These are phyloP conservation scores for Globisporangium camurandrum DNA, from an alignment of 352 stramenopile species.

Conservation along the genomic window DNA sequence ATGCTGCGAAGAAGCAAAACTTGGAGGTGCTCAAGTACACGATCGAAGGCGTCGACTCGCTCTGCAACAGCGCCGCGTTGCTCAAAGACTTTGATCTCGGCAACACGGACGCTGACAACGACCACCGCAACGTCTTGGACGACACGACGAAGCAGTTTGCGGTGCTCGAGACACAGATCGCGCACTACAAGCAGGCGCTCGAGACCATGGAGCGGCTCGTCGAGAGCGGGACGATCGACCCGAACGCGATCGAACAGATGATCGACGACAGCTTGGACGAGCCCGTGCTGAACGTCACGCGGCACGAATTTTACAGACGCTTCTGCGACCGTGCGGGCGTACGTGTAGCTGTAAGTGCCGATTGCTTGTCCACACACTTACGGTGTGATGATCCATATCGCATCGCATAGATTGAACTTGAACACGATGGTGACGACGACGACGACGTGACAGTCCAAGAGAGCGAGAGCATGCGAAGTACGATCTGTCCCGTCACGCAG, in stretches of 20 bases:
- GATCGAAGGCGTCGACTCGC: conserved; percentile 57
- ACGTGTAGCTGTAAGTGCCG: conserved; percentile 5
- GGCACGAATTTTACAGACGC: conserved; percentile 72
- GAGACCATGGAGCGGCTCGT: conserved; percentile 49
- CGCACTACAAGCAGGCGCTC: conserved; percentile 61
- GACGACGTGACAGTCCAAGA: conserved; percentile 78
- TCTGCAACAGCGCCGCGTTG: conserved; percentile 57
- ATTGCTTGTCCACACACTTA: too few species aligned
- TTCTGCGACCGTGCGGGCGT: conserved; percentile 75
- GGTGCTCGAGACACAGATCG: conserved; percentile 51
- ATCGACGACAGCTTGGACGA: conserved; percentile 38
- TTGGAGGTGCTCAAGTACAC: conserved; percentile 70
- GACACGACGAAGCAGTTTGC: conserved; percentile 66
- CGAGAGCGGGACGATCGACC: conserved; percentile 38
- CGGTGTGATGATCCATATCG: too few species aligned
- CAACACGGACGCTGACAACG: conserved; percentile 26
- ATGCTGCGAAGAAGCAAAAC: conserved; percentile 64
- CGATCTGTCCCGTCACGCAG: conserved; percentile 74
- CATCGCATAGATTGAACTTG: conserved; percentile 79
- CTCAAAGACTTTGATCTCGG: conserved; percentile 63
- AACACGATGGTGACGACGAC: conserved; percentile 59
- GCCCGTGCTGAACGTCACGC: conserved; percentile 45
- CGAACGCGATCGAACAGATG: conserved; percentile 54
- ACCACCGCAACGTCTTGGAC: conserved; percentile 48
- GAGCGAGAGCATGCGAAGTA: conserved; percentile 67